A percentile compares a stretch with the other conserved stretches of the same genome.
phyloP scores from a whole-genome alignment of 2,329 filamentous ascomycete genomes.

The Fusarium aywerte region DNA sequence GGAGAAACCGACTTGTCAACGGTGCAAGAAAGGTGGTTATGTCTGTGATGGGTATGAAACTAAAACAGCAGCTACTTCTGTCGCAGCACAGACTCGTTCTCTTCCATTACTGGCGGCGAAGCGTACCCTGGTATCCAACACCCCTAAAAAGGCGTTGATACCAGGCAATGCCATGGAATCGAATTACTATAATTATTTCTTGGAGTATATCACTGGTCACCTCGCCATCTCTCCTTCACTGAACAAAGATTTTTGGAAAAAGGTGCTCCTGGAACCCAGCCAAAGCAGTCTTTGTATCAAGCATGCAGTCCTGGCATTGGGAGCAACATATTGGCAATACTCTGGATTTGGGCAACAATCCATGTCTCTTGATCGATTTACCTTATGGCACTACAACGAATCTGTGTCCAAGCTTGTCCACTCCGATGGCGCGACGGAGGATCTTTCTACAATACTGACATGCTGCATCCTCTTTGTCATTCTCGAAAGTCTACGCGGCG shows the following conservation, averaged over 20 bases:
- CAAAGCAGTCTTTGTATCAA: background rate
- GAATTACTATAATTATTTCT: constrained; percentile 12
- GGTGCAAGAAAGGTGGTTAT: constrained; percentile 18
- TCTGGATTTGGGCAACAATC: background rate
- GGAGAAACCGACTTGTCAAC: constrained; percentile 6
- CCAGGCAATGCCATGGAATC: background rate
- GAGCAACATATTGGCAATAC: constrained; percentile 2
- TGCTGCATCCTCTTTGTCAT: constrained; percentile 12
- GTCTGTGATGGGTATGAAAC: constrained; percentile 17
- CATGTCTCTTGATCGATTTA: background rate
- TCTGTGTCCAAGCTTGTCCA: background rate
- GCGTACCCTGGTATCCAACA: background rate
- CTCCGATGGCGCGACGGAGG: no score
- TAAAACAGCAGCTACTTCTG: background rate
- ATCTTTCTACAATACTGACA: background rate
- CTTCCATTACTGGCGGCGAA: constrained; percentile 2
- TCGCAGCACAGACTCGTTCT: background rate
- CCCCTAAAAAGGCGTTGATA: background rate
- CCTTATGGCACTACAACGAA: constrained; percentile 8
- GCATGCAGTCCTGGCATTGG: constrained; percentile 4
- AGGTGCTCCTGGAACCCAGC: background rate
- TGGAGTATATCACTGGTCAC: background rate
- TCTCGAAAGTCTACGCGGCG: constrained; percentile 7
- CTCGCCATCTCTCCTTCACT: constrained; percentile 1
- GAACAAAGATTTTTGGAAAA: constrained; percentile 2